These are phyloP conservation scores for Gonapodya prolifera DNA, from an alignment of 192 early-diverging fungal species.

Conservation along the genomic window DNA sequence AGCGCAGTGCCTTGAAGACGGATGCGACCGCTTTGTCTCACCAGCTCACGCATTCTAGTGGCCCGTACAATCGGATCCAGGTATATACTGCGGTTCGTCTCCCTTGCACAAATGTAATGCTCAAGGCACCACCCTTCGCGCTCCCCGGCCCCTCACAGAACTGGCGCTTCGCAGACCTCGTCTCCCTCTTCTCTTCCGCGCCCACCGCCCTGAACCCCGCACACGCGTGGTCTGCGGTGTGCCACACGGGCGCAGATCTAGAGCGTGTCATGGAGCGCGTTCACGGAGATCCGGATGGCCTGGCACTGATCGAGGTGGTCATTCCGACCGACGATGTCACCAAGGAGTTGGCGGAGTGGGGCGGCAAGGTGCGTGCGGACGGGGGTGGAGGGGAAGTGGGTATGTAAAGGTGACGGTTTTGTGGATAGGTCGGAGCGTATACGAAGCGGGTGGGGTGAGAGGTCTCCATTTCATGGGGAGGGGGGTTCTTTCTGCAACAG, in stretches of 20 bases:
- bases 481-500: no score
- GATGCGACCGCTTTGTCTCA: background rate
- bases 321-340: background rate
- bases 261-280: background rate
- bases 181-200: background rate
- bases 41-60: background rate
- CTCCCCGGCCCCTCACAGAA: no score
- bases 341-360: background rate
- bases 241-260: background rate
- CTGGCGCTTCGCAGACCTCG: background rate
- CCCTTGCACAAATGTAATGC: no score
- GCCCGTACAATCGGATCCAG: background rate
- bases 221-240: background rate
- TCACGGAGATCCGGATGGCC: background rate
- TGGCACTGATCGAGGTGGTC: background rate
- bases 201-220: background rate
- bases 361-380: background rate
- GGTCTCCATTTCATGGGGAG: no score
- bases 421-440: no score
- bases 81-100: no score
- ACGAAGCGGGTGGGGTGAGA: no score
- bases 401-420: no score
- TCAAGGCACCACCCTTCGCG: no score
- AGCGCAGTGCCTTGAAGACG: background rate
- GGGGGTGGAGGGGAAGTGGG: no score